These are phyloP conservation scores for Buddleja alternifolia DNA, from an alignment of 257 asterid species.

Conservation along the genomic window DNA sequence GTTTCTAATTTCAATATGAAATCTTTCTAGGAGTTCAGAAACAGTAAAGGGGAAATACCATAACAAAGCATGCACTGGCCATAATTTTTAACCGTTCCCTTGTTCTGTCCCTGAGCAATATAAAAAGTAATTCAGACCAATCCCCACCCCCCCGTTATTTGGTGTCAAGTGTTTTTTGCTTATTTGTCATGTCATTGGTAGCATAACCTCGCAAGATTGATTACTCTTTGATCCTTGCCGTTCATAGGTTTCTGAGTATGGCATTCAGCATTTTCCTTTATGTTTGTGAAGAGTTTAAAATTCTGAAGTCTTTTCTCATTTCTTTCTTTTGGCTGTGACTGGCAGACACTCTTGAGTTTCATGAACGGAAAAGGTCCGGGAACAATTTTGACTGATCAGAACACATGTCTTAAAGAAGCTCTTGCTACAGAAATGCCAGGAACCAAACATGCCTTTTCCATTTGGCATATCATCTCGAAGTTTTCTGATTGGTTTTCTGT, in stretches of 20 bases:
- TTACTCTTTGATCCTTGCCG: not conserved
- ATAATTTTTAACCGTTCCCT: too few relatives aligned
- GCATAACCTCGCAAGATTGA: not conserved
- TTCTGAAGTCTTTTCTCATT: slow-evolving; percentile 17
- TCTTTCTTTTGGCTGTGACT: slow-evolving; percentile 25
- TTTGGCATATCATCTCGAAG: slow-evolving; percentile 60
- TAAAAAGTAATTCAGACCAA: too few relatives aligned
- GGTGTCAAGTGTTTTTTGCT: too few relatives aligned
- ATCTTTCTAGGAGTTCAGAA: too few relatives aligned
- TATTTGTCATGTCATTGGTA: not conserved
- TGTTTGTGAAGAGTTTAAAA: too few relatives aligned
- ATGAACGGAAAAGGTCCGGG: slow-evolving; percentile 61
- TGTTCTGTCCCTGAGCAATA: too few relatives aligned
- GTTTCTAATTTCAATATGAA: not conserved
- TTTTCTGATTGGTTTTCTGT: slow-evolving; percentile 63
- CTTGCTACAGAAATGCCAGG: slow-evolving; percentile 53
- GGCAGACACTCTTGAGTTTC: slow-evolving; percentile 54
- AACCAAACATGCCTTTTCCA: slow-evolving; percentile 59
- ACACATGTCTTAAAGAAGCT: slow-evolving; percentile 66
- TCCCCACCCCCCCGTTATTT: too few relatives aligned
- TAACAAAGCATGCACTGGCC: too few relatives aligned
- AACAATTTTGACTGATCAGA: slow-evolving; percentile 62
- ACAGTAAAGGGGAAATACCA: too few relatives aligned
- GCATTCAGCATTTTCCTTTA: not conserved
- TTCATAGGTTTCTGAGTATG: not conserved